Percentiles rank a stretch among this genome's conserved stretches.
These are phyloP conservation scores for Coniochaeta hoffmannii DNA, from an alignment of 2,329 filamentous ascomycete genomes.

Conservation along the genomic window DNA sequence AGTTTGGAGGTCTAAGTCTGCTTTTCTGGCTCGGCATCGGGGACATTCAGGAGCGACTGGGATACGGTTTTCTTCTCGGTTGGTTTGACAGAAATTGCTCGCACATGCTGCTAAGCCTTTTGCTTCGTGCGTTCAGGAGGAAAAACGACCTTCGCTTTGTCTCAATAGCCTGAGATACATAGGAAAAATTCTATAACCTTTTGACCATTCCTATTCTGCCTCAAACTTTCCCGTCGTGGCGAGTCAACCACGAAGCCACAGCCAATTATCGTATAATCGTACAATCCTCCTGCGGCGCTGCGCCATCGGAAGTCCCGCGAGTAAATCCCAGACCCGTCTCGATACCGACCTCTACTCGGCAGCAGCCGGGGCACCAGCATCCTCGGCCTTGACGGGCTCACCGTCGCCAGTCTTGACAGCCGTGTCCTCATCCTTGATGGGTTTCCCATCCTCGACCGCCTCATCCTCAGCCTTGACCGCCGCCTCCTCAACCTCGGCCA, in stretches of 20 bases:
- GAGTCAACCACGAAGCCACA: not conserved
- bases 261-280: not conserved
- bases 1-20: not conserved
- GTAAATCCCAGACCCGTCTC: not conserved
- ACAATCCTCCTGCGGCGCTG: not conserved
- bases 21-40: not conserved
- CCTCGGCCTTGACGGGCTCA: not conserved
- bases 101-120: too few relatives aligned
- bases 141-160: not conserved
- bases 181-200: not conserved
- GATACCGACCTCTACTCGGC: not conserved
- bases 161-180: not conserved
- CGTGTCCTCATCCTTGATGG: constrained; percentile 6
- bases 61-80: too few relatives aligned
- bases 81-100: too few relatives aligned
- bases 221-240: not conserved
- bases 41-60: not conserved
- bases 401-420: not conserved
- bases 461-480: constrained; percentile 6
- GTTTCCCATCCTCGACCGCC: constrained; percentile 8
- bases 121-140: too few relatives aligned
- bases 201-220: not conserved
- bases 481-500: not conserved
- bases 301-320: not conserved
- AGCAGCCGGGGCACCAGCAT: too few relatives aligned